Conservation (phyloP, 768 basidiomycete species). For the Mycena latifolia region DNA sequence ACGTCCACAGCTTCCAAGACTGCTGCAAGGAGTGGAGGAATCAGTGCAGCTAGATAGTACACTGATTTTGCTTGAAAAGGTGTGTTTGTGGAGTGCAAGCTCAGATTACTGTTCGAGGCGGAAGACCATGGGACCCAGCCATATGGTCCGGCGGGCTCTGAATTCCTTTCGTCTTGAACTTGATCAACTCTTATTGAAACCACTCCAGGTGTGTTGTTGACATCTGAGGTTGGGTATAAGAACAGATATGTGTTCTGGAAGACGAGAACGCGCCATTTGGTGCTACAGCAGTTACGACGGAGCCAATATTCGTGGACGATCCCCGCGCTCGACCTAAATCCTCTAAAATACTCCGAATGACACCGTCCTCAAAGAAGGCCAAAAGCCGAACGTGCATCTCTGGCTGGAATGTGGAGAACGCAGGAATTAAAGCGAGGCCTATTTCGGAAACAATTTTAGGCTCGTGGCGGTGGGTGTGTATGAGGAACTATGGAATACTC, state of each 20-base stretch:
- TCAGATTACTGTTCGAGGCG: constrained; percentile 32
- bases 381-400: constrained; percentile 76
- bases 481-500: constrained; percentile 53
- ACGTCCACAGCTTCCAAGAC: constrained; percentile 70
- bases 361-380: constrained; percentile 73
- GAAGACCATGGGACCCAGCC: constrained; percentile 48
- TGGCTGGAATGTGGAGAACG: constrained; percentile 74
- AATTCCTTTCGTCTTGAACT: constrained; percentile 48
- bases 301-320: not conserved
- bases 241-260: constrained; percentile 11
- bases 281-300: not conserved
- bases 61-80: constrained; percentile 66
- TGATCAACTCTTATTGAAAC: constrained; percentile 76
- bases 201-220: constrained; percentile 46
- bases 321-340: constrained; percentile 56
- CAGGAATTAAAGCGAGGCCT: constrained; percentile 78
- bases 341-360: constrained; percentile 67
- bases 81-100: constrained; percentile 65
- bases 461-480: constrained; percentile 65
- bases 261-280: constrained; percentile 18
- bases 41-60: constrained; percentile 72
- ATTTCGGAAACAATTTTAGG: constrained; percentile 68
- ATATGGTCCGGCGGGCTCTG: constrained; percentile 22
- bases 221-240: constrained; percentile 32
- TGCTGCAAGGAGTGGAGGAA: constrained; percentile 72